Percentiles rank a stretch among this genome's conserved stretches.
Evolutionary conservation across 2,329 filamentous ascomycete species (phyloP).

Genomic region (Aspergillus melleus): DNA sequence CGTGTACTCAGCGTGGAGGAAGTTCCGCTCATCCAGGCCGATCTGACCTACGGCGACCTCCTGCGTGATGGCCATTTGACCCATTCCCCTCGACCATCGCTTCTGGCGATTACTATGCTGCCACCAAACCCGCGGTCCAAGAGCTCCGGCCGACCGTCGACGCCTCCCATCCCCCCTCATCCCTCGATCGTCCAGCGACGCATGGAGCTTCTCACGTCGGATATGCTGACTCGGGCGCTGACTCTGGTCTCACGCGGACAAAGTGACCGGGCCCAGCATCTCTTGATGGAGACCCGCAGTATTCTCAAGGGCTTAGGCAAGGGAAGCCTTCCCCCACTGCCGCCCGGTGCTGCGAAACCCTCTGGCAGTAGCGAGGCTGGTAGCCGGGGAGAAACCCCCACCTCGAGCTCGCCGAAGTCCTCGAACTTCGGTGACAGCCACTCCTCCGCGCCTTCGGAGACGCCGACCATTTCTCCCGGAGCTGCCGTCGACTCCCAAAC

Average conservation of each 20-base stretch:
- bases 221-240: slow-evolving; percentile 92
- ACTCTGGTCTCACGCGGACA: slow-evolving; percentile 89
- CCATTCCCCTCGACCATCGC: slow-evolving; percentile 82
- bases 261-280: slow-evolving; percentile 88
- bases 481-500: slow-evolving; percentile 80
- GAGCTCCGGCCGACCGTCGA: slow-evolving; percentile 50
- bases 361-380: slow-evolving; percentile 47
- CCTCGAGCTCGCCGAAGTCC: slow-evolving; percentile 40
- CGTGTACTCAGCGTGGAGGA: slow-evolving; percentile 86
- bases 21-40: slow-evolving; percentile 90
- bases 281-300: slow-evolving; percentile 88
- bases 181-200: slow-evolving; percentile 92
- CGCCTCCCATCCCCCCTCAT: slow-evolving; percentile 89
- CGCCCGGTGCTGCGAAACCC: slow-evolving; percentile 49
- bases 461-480: slow-evolving; percentile 53
- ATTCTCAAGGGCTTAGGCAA: slow-evolving; percentile 96
- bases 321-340: slow-evolving; percentile 86
- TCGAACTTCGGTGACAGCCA: slow-evolving; percentile 35
- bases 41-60: slow-evolving; percentile 90
- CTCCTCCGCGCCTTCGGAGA: slow-evolving; percentile 36
- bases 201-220: slow-evolving; percentile 96
- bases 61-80: slow-evolving; percentile 82
- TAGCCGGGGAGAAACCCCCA: slow-evolving; percentile 39
- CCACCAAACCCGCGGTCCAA: slow-evolving; percentile 69
- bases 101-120: slow-evolving; percentile 91